Evolutionary conservation across 176 grass and related monocot genomes (phyloP), one percentile per base, ranked within the genome.

Genomic region (Juncus inflexus): DNA sequence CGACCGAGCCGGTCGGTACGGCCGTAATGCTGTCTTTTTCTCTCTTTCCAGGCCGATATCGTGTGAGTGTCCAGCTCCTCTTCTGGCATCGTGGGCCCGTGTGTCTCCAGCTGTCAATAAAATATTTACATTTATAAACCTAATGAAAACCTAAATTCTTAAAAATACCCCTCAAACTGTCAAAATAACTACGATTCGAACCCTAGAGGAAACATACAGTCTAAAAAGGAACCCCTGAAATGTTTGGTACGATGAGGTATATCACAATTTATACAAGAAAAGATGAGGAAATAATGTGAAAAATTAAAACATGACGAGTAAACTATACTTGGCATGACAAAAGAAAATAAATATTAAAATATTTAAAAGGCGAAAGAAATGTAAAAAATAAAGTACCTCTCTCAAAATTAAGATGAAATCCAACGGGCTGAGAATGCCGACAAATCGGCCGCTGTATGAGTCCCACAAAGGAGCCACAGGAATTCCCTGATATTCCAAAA

Each of bases 381-480:
- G 57, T 15, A 1, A 12, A 51, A 79, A 78, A 55, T 13, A 50
- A 72, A 37, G 16, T 85, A 99, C 95, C 95, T 99, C 85, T 80
- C 69, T 79, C 75, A 99, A 50, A 77, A 99, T 94, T 63, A 99
- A 87, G 73, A 99, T 99, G 61, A 99, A 99, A 86, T 99, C 95
- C 41, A 92, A 57, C 47, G 89, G 89, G 57, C 95, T 99, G 37
- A 99, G 58, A 60, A 92, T 68, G 11, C 95, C 95, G 67, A 92
- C 89, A 90, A 99, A 99, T 63, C 79, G 95, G 37, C 95, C 78
- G 63, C 65, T 92, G 58, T 69, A 74, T 9, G 79, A 84, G 54
- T 99, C 95, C 95, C 95, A 99, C n/a, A 99, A 67, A 69, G 95
- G 95, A 55, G 95, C 95, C 74, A 92, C 89, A 74, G 95, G 83